These are phyloP conservation scores for Cokeromyces recurvatus DNA, from an alignment of 371 early-diverging fungal species.

Conservation along the genomic window DNA sequence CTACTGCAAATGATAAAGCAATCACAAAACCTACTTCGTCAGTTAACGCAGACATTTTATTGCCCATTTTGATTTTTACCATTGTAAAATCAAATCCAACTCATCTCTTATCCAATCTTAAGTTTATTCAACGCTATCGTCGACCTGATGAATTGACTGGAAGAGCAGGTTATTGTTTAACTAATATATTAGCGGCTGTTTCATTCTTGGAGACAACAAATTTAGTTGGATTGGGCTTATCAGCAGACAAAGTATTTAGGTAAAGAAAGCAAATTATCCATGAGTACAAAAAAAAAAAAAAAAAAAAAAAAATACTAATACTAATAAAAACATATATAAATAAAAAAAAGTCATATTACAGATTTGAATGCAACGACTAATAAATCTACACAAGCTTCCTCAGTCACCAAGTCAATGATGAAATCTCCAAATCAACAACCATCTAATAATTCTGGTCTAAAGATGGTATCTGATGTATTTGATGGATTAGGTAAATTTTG, in stretches of 20 bases:
- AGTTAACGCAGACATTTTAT: constrained; percentile 56
- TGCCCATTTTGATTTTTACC: constrained; percentile 65
- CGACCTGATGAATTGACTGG: constrained; percentile 37
- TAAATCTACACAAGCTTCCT: neutral
- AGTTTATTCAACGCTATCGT: constrained; percentile 50
- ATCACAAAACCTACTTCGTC: constrained; percentile 3
- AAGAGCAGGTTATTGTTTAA: constrained; percentile 48
- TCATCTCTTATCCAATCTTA: constrained; percentile 59
- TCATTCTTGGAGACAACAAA: constrained; percentile 46
- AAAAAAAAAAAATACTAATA: too few relatives aligned
- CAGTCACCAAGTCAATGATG: neutral
- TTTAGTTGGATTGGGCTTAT: constrained; percentile 40
- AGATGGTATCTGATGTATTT: constrained; percentile 40
- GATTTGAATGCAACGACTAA: constrained; percentile 34
- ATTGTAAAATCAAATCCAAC: constrained; percentile 67
- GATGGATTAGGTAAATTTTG: constrained; percentile 45
- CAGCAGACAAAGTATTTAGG: constrained; percentile 41
- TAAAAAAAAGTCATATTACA: constrained; percentile 22
- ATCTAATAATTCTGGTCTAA: constrained; percentile 22
- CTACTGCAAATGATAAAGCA: constrained; percentile 16
- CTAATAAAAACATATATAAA: neutral
- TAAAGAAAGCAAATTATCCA: too few relatives aligned
- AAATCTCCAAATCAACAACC: constrained; percentile 1
- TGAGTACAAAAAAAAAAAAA: too few relatives aligned
- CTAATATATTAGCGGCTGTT: constrained; percentile 47